Conservation (phyloP, 1,139 yeast genomes). For the Arxiozyma heterogenica region DNA sequence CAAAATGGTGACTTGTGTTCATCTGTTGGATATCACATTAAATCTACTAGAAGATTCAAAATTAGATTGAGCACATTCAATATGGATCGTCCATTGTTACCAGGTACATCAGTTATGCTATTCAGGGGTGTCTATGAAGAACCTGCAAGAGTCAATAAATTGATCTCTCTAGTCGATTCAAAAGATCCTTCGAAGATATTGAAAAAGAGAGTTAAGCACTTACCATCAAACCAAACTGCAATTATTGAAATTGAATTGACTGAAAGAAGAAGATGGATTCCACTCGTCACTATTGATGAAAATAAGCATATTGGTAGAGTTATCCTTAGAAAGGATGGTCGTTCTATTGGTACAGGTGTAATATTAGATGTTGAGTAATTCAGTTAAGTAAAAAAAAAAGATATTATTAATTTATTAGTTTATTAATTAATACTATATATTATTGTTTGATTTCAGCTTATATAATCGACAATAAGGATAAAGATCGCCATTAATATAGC, state of each 20-base stretch:
- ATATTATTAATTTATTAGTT: background rate
- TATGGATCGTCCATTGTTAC: constrained; percentile 60
- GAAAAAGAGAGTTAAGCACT: constrained; percentile 57
- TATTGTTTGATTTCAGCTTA: constrained; percentile 15
- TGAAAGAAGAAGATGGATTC: constrained; percentile 42
- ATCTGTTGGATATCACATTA: constrained; percentile 40
- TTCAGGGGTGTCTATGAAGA: constrained; percentile 75
- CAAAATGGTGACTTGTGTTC: constrained; percentile 70
- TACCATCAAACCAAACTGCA: constrained; percentile 67
- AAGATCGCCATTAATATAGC: constrained; percentile 57
- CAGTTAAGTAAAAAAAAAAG: background rate
- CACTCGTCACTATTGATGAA: constrained; percentile 51
- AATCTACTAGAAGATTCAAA: constrained; percentile 42
- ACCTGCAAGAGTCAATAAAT: constrained; percentile 59
- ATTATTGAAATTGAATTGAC: constrained; percentile 56
- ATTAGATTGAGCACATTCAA: constrained; percentile 61
- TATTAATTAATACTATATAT: background rate
- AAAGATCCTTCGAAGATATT: constrained; percentile 34
- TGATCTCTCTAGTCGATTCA: constrained; percentile 43
- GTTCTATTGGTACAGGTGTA: constrained; percentile 81
- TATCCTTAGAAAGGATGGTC: constrained; percentile 77
- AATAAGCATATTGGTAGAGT: constrained; percentile 68
- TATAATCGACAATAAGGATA: constrained; percentile 50
- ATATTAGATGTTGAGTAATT: constrained; percentile 30
- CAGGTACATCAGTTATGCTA: constrained; percentile 74